phyloP scores from a whole-genome alignment of 2,329 filamentous ascomycete genomes.

The Metarhizium rileyi region DNA sequence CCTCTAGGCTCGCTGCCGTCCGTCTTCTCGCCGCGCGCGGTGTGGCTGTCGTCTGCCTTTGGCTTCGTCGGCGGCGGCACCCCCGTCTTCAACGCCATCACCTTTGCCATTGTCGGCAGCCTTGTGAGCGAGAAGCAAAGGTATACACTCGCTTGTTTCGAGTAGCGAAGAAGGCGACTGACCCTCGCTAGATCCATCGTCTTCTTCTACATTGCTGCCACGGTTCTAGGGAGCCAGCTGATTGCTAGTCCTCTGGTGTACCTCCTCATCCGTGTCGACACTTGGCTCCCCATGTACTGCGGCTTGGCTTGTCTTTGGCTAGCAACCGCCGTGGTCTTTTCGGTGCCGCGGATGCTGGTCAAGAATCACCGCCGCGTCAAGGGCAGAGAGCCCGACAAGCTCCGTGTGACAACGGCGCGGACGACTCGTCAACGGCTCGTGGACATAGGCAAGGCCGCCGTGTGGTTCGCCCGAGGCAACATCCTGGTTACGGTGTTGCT shows the following conservation, averaged over 20 bases:
- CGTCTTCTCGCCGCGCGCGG: conserved; percentile 9
- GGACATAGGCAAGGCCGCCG: background rate
- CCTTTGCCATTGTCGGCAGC: conserved; percentile 12
- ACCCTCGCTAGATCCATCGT: conserved; percentile 8
- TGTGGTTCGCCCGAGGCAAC: background rate
- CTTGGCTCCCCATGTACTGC: conserved; percentile 5
- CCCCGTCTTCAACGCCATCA: conserved; percentile 10
- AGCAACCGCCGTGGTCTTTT: background rate
- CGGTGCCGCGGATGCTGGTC: background rate
- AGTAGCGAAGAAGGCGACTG: background rate
- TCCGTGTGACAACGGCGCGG: background rate
- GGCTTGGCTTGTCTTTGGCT: background rate
- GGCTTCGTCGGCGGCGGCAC: conserved; percentile 12
- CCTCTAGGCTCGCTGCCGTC: conserved; percentile 3
- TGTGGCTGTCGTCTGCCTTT: conserved; percentile 10
- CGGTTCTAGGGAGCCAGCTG: conserved; percentile 8
- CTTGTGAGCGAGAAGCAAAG: conserved; percentile 3
- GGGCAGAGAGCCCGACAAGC: background rate
- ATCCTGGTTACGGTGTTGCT: background rate
- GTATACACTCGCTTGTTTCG: too few species aligned
- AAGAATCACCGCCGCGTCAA: too few species aligned
- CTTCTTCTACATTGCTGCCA: conserved; percentile 11
- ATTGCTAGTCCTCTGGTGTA: conserved; percentile 12
- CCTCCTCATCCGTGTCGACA: conserved; percentile 9
- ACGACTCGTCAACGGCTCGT: background rate